These are phyloP conservation scores for Bassia scoparia DNA, from an alignment of 148 eudicot species.

Conservation along the genomic window DNA sequence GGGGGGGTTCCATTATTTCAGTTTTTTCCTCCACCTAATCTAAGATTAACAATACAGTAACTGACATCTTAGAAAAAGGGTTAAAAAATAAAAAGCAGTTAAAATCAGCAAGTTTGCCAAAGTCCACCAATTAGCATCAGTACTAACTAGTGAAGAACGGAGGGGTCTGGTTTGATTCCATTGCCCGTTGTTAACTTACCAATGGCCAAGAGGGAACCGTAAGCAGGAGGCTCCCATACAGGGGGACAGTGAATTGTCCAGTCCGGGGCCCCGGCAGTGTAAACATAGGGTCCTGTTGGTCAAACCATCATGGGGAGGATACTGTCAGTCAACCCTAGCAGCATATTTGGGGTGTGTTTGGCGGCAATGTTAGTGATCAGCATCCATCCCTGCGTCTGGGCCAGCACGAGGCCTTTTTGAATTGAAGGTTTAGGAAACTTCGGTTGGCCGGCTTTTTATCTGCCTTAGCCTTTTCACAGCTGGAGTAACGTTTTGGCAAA, in stretches of 20 bases:
- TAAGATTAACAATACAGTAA: slow-evolving; percentile 44
- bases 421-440: slow-evolving; percentile 87
- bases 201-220: slow-evolving; percentile 65
- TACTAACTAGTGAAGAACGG: slow-evolving; percentile 75
- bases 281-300: slow-evolving; percentile 75
- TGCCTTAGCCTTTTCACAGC: slow-evolving; percentile 93
- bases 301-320: slow-evolving; percentile 66
- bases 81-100: slow-evolving; percentile 77
- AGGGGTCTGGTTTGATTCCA: slow-evolving; percentile 79
- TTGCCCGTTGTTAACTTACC: slow-evolving; percentile 76
- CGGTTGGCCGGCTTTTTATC: slow-evolving; percentile 85
- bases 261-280: slow-evolving; percentile 44
- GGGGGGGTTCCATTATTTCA: slow-evolving; percentile 23
- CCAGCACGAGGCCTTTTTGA: slow-evolving; percentile 94
- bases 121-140: slow-evolving; percentile 53
- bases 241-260: slow-evolving; percentile 62
- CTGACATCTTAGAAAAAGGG: slow-evolving; percentile 53
- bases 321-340: slow-evolving; percentile 60
- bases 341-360: slow-evolving; percentile 64
- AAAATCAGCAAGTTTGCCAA: slow-evolving; percentile 35
- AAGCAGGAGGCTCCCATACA: slow-evolving; percentile 51
- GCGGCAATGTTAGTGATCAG: slow-evolving; percentile 37
- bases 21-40: slow-evolving; percentile 27
- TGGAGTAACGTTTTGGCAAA: slow-evolving; percentile 61
- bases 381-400: slow-evolving; percentile 52